These are phyloP conservation scores for Microcos paniculata DNA, from an alignment of 345 rosid species.

Conservation along the genomic window DNA sequence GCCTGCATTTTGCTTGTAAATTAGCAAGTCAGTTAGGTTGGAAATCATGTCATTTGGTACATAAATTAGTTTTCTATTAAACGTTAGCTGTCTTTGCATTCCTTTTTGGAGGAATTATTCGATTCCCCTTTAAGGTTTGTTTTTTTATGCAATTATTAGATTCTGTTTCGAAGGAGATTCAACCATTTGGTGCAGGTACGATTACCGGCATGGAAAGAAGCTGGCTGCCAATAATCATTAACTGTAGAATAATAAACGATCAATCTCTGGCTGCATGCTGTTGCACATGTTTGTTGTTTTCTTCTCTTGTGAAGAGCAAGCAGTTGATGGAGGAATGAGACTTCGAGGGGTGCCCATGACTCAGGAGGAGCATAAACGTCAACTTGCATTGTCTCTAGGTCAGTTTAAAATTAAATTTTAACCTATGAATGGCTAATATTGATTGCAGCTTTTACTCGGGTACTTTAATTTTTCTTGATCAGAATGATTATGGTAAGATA, in stretches of 20 bases:
- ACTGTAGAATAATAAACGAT: background rate
- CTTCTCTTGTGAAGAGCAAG: background rate
- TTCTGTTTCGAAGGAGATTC: background rate
- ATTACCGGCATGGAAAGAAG: background rate
- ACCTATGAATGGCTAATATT: background rate
- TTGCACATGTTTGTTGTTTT: background rate
- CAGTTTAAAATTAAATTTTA: background rate
- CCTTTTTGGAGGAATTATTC: background rate
- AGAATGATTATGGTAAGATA: background rate
- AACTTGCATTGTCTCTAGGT: background rate
- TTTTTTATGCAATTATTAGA: background rate
- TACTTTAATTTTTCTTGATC: background rate
- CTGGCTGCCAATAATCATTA: background rate
- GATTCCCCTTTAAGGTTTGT: background rate
- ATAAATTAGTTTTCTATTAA: background rate
- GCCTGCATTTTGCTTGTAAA: background rate
- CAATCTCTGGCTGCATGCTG: background rate
- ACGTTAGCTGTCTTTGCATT: background rate
- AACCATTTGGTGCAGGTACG: background rate
- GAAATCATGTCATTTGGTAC: no score
- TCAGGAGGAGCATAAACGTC: background rate
- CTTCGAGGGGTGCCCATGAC: background rate
- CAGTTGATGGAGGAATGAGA: background rate
- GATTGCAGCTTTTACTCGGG: background rate
- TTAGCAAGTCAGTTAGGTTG: background rate